Evolutionary conservation across 345 rosid species (phyloP), one percentile per base, ranked within the genome.

Genomic region (Schrenkiella parvula): DNA sequence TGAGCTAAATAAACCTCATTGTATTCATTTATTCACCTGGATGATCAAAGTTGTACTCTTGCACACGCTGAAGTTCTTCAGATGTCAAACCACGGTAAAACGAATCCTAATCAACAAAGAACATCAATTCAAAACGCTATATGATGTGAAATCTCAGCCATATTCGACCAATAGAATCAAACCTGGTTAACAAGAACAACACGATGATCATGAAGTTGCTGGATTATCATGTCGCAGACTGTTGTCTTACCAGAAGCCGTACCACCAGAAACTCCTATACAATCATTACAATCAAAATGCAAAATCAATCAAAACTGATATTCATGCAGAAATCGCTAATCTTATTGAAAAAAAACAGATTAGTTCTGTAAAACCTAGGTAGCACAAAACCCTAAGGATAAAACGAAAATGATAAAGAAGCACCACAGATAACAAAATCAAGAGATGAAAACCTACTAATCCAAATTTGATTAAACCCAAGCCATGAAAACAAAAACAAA

Each of bases 171-270:
- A 50, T 29, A 37, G 35, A 28, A 67, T 21, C 39, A 56, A 62
- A 93, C 97, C 97, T 95, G 99, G 76, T 84, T 95, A 54, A 95
- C 87, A 23, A 89, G 87, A 67, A 95, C 99, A 58, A 91, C 93
- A 6, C 99, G 96, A 63, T 95, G 99, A 78, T 95, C 99, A 56
- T 89, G 99, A 73, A 95, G 97, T 73, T 95, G 90, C 57, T 91
- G 97, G 73, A 95, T 95, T 60, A 95, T 91, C 97, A 91, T 88
- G 65, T 95, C 99, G 66, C 99, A 95, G 18, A 95, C 99, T 0
- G 97, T 95, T 3, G 99, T 95, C 80, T 95, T 95, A 41, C 99
- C 99, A 0, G 99, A 95, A 71, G 99, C 97, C 31, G 97, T 91
- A 64, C 97, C 97, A 56, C 99, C 99, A 5, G 93, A 89, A 31